A percentile compares a stretch with the other conserved stretches of the same genome.
Evolutionary conservation across 768 basidiomycete genomes (phyloP).

Genomic region (Pulveroboletus ravenelii): DNA sequence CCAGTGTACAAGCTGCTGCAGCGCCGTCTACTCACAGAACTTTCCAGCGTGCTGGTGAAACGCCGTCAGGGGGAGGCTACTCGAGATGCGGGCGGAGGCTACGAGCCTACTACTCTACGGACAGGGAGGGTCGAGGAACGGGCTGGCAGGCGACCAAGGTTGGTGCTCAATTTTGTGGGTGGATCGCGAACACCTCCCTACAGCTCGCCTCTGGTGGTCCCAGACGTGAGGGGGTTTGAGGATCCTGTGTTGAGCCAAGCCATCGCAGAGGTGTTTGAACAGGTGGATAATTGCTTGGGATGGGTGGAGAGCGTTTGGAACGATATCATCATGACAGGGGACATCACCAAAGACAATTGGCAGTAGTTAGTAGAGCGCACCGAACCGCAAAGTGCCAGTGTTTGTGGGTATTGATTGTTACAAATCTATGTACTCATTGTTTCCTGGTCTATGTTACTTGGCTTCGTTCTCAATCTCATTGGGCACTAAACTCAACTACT

Average conservation of each 20-base stretch:
- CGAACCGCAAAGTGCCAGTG: background rate
- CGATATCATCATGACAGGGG: conserved; percentile 32
- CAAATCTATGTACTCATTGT: no score
- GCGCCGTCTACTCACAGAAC: conserved; percentile 47
- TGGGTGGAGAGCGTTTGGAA: conserved; percentile 60
- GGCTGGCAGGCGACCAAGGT: conserved; percentile 24
- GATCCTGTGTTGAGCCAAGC: conserved; percentile 50
- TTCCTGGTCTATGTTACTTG: no score
- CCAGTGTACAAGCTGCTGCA: conserved; percentile 65
- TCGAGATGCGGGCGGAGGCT: background rate
- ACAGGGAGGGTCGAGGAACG: conserved; percentile 28
- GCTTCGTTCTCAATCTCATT: background rate
- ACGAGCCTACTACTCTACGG: conserved; percentile 26
- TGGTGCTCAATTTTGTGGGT: conserved; percentile 22
- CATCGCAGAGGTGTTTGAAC: conserved; percentile 37
- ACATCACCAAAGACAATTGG: background rate
- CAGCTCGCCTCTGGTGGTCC: background rate
- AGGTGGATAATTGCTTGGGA: conserved; percentile 37
- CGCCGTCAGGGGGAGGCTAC: conserved; percentile 6
- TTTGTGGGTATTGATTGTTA: background rate
- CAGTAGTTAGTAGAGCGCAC: background rate
- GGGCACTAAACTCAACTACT: background rate
- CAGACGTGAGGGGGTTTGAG: conserved; percentile 61
- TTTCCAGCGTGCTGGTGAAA: conserved; percentile 27
- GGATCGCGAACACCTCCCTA: conserved; percentile 1